Base-by-base conservation (phyloP, 2,329 filamentous ascomycete genomes). In the Aspergillus sp. region DNA sequence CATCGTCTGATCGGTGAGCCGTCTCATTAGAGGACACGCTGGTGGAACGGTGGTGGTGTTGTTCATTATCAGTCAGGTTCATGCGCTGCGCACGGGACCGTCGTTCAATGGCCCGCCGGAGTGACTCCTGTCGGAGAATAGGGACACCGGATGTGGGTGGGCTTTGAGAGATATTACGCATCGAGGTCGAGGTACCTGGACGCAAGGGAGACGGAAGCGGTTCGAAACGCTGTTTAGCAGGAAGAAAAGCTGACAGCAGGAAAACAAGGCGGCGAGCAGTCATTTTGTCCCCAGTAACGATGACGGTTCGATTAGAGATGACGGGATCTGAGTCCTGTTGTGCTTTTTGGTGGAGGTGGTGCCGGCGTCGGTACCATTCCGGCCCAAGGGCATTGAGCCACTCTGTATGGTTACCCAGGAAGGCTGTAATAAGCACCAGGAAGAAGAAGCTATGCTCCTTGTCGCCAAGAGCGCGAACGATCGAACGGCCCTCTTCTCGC, bases 361-460 rank as follows among this genome's bases (percentile, higher is more conserved):
- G 70, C 29, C 75, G 73, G 45, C 73, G 73, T 38, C 74, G 70
- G 56, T 77, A 74, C 70, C 74, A 75, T 45, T 74, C 74, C 2
- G 77, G 77, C 1, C 75, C 76, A 19, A 80, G 60, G 3, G 69
- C 60, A 48, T 74, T 75, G 7, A 82, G 70, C 78, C 78, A 81
- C 53, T 80, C 76, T 0, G 77, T 80, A 53, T 81, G 78, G 38
- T 74, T 79, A 0, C 77, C 78, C 45, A 82, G 63, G 47, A 81
- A 81, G 1, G 77, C 77, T 1, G 78, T 81, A 29, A 81, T 65
- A 8, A 80, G 64, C 27, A 77, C 79, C 56, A 77, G 72, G 52
- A 81, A 76, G 60, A 81, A 81, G 56, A 79, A 78, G 44, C 77
- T 78, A 51, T 79, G 73, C 48, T 80, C 77, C 57, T 74, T 75